These are phyloP conservation scores for Ophiorrhiza pumila DNA, from an alignment of 257 asterid genomes.

Conservation along the genomic window DNA sequence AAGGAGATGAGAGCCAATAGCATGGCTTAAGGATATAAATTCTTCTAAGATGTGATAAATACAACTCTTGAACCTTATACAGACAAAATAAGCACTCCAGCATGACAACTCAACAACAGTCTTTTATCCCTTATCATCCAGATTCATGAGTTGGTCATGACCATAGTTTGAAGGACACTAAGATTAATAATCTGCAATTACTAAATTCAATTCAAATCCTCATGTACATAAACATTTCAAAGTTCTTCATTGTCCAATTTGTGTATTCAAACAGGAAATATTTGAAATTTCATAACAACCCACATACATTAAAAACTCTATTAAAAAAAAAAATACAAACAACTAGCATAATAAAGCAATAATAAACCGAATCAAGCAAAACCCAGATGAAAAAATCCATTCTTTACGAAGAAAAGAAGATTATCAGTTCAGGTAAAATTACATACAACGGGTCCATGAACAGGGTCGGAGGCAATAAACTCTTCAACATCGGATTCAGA, in stretches of 20 bases:
- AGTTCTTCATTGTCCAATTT: background rate
- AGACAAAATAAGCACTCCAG: background rate
- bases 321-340: background rate
- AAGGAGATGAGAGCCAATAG: background rate
- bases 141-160: background rate
- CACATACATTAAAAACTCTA: no score
- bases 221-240: background rate
- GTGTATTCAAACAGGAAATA: background rate
- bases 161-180: background rate
- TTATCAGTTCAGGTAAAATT: background rate
- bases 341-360: background rate
- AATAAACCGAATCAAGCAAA: background rate
- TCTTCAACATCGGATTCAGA: conserved; percentile 68
- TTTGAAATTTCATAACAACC: background rate
- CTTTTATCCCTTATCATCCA: background rate
- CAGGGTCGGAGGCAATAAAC: conserved; percentile 71
- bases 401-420: background rate
- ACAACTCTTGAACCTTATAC: background rate
- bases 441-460: conserved; percentile 76
- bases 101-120: background rate
- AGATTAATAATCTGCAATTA: background rate
- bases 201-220: background rate
- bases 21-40: background rate
- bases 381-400: background rate
- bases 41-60: background rate